Base-by-base conservation (phyloP, 768 basidiomycete genomes). In the Rhodotorula babjevae region DNA sequence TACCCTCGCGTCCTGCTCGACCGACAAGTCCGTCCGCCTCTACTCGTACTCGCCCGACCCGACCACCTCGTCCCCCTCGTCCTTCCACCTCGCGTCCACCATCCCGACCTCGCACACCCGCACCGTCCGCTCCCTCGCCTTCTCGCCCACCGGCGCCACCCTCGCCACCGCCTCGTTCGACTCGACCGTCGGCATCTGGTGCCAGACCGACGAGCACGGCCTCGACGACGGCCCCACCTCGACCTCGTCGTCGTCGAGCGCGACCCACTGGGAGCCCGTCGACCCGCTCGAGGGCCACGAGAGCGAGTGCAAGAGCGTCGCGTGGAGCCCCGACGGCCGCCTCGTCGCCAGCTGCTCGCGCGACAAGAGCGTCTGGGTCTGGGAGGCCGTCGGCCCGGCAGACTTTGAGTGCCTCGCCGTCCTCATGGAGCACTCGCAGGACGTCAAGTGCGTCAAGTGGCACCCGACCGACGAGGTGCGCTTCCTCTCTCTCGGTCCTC, bases 311-410 rank as follows among this genome's bases (percentile, higher is more conserved):
- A 98, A 98, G 83, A 85, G 88, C 67, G 90, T 94, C 0, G 90
- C 87, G 8, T 97, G 89, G 81, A 92, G 90, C 19, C 83, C 83
- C 49, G 86, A 87, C n/a, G 89, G 86, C 1, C 88, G 85, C 5
- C 81, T 96, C 36, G 84, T 99, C n/a, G 96, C 95, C 16, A 93
- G 90, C 72, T 97, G 94, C 79, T 90, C 91, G 76, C 84, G 96
- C 70, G 96, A 98, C 82, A 99, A 98, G 83, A 92, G 92, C 11
- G 93, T 98, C 0, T 98, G 96, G 96, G 86, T 99, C 49, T 99
- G 96, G 95, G 95, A 97, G 85, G 67, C 62, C 9, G 64, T 78
- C 94, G 94, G 90, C 3, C 89, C 90, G 68, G 92, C 93, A 18
- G 93, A 97, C 79, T 96, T 95, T 72, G 94, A 97, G 77, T 96